Percentiles rank a stretch among this genome's conserved stretches.
These are phyloP conservation scores for Pezicula rhizophila DNA, from an alignment of 2,329 filamentous ascomycete species.

Conservation along the genomic window DNA sequence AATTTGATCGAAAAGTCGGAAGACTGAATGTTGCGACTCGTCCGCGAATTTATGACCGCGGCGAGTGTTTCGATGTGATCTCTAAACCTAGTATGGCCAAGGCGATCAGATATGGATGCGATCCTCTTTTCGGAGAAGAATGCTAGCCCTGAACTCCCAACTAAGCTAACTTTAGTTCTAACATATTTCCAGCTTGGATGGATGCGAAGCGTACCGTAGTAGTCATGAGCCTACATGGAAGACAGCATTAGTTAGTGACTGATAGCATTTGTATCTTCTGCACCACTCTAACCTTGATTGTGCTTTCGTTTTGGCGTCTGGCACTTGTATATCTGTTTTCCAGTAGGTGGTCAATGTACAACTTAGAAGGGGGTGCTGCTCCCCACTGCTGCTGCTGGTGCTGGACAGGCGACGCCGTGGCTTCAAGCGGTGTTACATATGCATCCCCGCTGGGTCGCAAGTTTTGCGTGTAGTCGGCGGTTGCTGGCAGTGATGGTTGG, in stretches of 20 bases:
- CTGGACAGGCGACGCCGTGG: neutral
- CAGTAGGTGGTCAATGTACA: conserved; percentile 16
- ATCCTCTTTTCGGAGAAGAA: conserved; percentile 31
- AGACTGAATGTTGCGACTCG: neutral
- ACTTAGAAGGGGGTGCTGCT: neutral
- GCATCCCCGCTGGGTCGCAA: too few species aligned
- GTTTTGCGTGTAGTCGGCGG: neutral
- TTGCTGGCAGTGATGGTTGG: neutral
- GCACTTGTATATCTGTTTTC: conserved; percentile 8
- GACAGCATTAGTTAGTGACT: conserved; percentile 1
- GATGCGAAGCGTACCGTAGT: conserved; percentile 4
- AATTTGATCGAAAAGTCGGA: neutral
- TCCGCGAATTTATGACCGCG: conserved; percentile 3
- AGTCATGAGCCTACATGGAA: conserved; percentile 3
- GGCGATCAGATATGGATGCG: conserved; percentile 16
- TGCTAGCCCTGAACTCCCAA: conserved; percentile 21
- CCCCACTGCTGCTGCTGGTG: too few species aligned
- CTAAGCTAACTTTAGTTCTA: conserved; percentile 9
- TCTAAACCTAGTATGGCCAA: conserved; percentile 19
- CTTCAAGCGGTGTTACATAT: neutral
- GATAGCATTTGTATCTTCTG: neutral
- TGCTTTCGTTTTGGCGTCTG: conserved; percentile 11
- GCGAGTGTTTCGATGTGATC: conserved; percentile 18
- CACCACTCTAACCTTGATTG: conserved; percentile 13
- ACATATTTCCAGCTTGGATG: neutral